Percentiles rank a stretch among this genome's conserved stretches.
These are phyloP conservation scores for Chondrus crispus DNA, from an alignment of 23 red algal species.

Conservation along the genomic window DNA sequence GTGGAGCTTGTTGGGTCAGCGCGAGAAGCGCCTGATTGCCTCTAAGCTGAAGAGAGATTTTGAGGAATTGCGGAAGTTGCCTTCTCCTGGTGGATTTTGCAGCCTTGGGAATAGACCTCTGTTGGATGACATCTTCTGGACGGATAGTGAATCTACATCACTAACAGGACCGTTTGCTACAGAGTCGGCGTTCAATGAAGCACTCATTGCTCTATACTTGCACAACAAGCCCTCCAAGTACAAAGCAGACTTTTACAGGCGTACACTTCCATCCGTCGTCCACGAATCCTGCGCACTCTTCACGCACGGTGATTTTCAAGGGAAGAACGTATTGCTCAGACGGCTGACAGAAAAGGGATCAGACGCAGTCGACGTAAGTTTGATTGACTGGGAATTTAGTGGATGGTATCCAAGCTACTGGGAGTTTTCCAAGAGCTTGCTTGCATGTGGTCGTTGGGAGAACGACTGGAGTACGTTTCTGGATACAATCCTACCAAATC, in stretches of 20 bases:
- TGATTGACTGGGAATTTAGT: not conserved
- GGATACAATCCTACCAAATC: not conserved
- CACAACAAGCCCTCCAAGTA: not conserved
- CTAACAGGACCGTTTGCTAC: not conserved
- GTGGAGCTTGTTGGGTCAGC: not conserved
- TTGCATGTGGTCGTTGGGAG: not conserved
- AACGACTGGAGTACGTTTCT: not conserved
- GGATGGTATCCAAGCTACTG: not conserved
- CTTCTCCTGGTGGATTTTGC: not conserved
- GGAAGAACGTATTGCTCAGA: not conserved
- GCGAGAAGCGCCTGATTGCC: not conserved
- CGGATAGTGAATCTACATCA: not conserved
- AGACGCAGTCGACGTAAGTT: not conserved
- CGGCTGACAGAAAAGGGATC: not conserved
- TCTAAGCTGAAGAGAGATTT: not conserved
- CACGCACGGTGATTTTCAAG: not conserved
- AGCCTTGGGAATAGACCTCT: not conserved
- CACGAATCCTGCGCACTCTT: not conserved
- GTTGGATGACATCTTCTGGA: not conserved
- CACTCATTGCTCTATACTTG: not conserved
- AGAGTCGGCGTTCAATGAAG: not conserved
- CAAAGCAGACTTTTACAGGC: not conserved
- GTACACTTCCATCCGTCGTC: not conserved
- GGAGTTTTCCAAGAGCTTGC: not conserved
- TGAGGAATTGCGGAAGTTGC: not conserved